Percentiles rank a stretch among this genome's conserved stretches.
phyloP scores from a whole-genome alignment of 2,329 filamentous ascomycete species.

The Scedosporium dehoogii region DNA sequence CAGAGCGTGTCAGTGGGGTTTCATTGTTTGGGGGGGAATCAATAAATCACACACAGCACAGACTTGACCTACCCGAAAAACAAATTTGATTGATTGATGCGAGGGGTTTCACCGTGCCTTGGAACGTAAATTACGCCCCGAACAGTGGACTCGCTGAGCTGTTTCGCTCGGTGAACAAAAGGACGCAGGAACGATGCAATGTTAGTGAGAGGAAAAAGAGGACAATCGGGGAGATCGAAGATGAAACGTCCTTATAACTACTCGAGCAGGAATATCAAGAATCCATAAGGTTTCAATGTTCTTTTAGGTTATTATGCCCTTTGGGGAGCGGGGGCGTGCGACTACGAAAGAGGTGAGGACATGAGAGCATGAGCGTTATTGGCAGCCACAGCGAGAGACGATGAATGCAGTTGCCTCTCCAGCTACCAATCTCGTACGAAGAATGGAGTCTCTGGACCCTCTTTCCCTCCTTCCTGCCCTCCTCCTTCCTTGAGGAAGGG shows the following conservation, averaged over 20 bases:
- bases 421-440: background rate
- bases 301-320: background rate
- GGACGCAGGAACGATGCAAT: background rate
- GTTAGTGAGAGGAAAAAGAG: background rate
- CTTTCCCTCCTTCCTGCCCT: background rate
- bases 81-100: background rate
- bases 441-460: background rate
- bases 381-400: no score
- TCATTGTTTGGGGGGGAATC: background rate
- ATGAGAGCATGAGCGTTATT: no score
- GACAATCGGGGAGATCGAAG: background rate
- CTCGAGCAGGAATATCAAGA: background rate
- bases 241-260: background rate
- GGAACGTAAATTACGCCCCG: background rate
- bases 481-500: background rate
- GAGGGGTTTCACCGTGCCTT: background rate
- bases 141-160: background rate
- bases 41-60: background rate
- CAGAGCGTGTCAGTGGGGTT: background rate
- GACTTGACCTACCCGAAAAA: background rate
- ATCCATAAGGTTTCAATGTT: background rate
- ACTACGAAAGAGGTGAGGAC: no score
- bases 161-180: background rate
- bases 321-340: background rate
- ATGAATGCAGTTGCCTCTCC: no score